These are phyloP conservation scores for Stachybotrys echinatus DNA, from an alignment of 2,329 filamentous ascomycete species.

Conservation along the genomic window DNA sequence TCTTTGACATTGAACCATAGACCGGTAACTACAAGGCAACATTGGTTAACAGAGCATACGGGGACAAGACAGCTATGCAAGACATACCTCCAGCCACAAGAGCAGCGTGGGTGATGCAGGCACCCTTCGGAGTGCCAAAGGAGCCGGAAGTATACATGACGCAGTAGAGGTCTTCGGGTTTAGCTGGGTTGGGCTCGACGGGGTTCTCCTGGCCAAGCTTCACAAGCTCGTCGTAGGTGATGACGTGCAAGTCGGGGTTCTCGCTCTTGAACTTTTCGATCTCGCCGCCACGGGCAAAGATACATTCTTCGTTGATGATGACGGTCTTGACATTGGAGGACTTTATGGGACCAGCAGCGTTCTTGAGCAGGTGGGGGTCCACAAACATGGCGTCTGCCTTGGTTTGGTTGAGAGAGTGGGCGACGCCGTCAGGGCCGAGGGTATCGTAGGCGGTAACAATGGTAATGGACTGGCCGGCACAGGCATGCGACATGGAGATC, in stretches of 20 bases:
- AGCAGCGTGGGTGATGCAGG: constrained; percentile 72
- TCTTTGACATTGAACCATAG: constrained; percentile 72
- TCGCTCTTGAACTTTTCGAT: constrained; percentile 51
- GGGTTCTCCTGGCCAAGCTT: constrained; percentile 61
- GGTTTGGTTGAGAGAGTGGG: constrained; percentile 81
- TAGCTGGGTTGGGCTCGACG: constrained; percentile 65
- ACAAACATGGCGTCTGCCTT: constrained; percentile 78
- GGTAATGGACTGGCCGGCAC: constrained; percentile 79
- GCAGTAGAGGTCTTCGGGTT: constrained; percentile 74
- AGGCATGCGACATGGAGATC: constrained; percentile 72
- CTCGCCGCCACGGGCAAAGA: constrained; percentile 45
- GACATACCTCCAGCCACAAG: constrained; percentile 64
- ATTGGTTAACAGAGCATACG: not conserved
- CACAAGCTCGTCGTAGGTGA: constrained; percentile 51
- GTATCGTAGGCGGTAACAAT: constrained; percentile 96
- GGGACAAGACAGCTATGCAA: constrained; percentile 5
- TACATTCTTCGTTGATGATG: constrained; percentile 56
- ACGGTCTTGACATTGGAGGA: constrained; percentile 52
- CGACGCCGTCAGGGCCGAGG: constrained; percentile 75
- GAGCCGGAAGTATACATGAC: constrained; percentile 86
- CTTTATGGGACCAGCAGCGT: constrained; percentile 51
- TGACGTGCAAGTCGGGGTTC: constrained; percentile 46
- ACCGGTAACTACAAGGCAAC: constrained; percentile 61
- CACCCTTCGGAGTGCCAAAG: constrained; percentile 85
- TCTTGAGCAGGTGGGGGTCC: constrained; percentile 71